Evolutionary conservation across 176 grass and related monocot species (phyloP).

Genomic region (Zea luxurians): DNA sequence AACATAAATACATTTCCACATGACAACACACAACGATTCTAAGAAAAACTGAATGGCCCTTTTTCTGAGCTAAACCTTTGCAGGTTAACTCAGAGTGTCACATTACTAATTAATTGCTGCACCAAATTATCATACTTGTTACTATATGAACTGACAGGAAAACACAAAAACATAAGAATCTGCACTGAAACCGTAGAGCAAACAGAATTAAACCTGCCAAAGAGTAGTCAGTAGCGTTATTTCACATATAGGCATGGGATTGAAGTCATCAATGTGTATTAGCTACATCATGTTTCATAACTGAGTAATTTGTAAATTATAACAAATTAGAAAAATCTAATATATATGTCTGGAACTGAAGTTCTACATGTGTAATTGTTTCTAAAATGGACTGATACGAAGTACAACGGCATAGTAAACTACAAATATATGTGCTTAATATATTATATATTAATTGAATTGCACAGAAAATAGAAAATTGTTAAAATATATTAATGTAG

Average conservation of each 20-base stretch:
- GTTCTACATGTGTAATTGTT: conserved; percentile 2
- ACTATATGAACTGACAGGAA: conserved; percentile 20
- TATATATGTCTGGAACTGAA: not conserved
- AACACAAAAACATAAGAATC: not conserved
- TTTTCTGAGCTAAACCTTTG: conserved; percentile 17
- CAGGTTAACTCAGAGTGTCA: conserved; percentile 14
- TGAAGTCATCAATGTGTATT: not conserved
- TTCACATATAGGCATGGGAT: not conserved
- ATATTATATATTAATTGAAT: conserved; percentile 5
- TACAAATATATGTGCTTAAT: conserved; percentile 9
- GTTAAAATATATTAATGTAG: not conserved
- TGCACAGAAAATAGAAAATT: not conserved
- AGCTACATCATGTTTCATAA: not conserved
- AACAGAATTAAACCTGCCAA: conserved; percentile 13
- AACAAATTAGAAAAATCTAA: not conserved
- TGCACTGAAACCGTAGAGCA: not conserved
- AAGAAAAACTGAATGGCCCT: conserved; percentile 14
- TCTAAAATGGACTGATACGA: conserved; percentile 12
- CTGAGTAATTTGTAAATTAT: not conserved
- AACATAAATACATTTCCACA: conserved; percentile 11
- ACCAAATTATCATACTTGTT: conserved; percentile 3
- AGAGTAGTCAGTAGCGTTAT: not conserved
- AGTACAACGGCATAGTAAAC: conserved; percentile 27
- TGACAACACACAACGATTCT: conserved; percentile 6
- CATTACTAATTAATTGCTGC: conserved; percentile 9